phyloP scores from a whole-genome alignment of 345 rosid genomes.

The Linum tenue region DNA sequence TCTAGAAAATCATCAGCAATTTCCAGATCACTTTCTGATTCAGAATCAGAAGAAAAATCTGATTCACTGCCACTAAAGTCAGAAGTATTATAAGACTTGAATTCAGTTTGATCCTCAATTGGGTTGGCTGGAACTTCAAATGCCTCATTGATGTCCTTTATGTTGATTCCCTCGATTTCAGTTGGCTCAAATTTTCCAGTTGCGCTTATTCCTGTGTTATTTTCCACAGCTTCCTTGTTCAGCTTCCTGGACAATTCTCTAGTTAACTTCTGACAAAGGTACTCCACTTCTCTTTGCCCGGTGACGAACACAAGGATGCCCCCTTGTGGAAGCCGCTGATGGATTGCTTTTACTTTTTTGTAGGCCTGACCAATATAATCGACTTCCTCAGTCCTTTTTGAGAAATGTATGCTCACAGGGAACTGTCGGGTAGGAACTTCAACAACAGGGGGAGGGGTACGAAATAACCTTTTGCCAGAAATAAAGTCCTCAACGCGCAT shows the following conservation, averaged over 20 bases:
- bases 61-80: slow-evolving; percentile 39
- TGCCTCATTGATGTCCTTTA: slow-evolving; percentile 76
- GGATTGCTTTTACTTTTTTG: slow-evolving; percentile 77
- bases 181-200: slow-evolving; percentile 24
- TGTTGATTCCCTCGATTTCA: slow-evolving; percentile 37
- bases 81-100: slow-evolving; percentile 37
- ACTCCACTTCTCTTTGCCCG: slow-evolving; percentile 89
- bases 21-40: slow-evolving; percentile 65
- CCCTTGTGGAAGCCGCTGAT: slow-evolving; percentile 76
- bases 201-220: slow-evolving; percentile 22
- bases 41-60: slow-evolving; percentile 37
- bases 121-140: slow-evolving; percentile 34
- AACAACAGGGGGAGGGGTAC: slow-evolving; percentile 55
- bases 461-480: slow-evolving; percentile 60
- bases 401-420: slow-evolving; percentile 69
- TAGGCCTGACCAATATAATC: slow-evolving; percentile 87
- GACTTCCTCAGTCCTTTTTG: slow-evolving; percentile 69
- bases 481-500: slow-evolving; percentile 70
- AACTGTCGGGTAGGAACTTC: slow-evolving; percentile 80
- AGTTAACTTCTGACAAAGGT: slow-evolving; percentile 52
- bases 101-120: slow-evolving; percentile 33
- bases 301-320: slow-evolving; percentile 91
- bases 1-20: slow-evolving; percentile 25
- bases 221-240: slow-evolving; percentile 19
- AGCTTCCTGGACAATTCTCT: slow-evolving; percentile 47